Percentiles rank a stretch among this genome's conserved stretches.
Evolutionary conservation across 805 yeast genomes (phyloP).

Genomic region (Candida hispaniensis): DNA sequence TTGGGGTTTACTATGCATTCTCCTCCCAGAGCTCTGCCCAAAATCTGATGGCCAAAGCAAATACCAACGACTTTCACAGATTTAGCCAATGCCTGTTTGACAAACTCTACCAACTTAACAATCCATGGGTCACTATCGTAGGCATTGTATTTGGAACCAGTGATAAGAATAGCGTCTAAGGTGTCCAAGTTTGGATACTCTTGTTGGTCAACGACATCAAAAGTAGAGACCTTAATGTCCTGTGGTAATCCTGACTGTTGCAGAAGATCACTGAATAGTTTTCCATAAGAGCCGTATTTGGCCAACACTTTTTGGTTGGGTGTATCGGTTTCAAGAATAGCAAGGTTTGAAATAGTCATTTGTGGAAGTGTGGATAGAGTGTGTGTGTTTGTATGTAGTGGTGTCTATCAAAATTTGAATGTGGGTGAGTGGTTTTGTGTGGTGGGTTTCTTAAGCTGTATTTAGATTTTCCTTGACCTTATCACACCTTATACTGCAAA

Average conservation of each 20-base stretch:
- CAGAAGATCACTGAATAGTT: constrained; percentile 25
- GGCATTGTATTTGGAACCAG: constrained; percentile 32
- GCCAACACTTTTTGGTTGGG: constrained; percentile 24
- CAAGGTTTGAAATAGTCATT: constrained; percentile 18
- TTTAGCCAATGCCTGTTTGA: constrained; percentile 18
- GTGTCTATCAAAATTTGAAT: too few relatives aligned
- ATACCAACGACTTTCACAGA: constrained; percentile 34
- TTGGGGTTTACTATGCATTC: constrained; percentile 43
- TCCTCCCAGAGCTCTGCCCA: constrained; percentile 56
- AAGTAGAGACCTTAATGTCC: constrained; percentile 18
- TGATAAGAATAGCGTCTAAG: constrained; percentile 29
- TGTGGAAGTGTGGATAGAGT: too few relatives aligned
- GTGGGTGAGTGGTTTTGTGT: too few relatives aligned
- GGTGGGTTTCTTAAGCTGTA: too few relatives aligned
- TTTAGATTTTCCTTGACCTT: too few relatives aligned
- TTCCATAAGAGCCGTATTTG: constrained; percentile 29
- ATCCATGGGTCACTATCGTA: constrained; percentile 31
- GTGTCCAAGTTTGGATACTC: constrained; percentile 24
- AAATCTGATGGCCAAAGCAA: constrained; percentile 82
- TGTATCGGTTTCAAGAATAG: constrained; percentile 31
- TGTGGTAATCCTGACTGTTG: constrained; percentile 23
- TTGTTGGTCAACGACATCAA: constrained; percentile 26
- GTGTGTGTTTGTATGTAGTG: too few relatives aligned
- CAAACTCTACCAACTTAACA: constrained; percentile 26
- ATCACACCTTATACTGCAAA: too few relatives aligned